Evolutionary conservation across 2,329 filamentous ascomycete genomes (phyloP).

Genomic region (Verticillium longisporum): DNA sequence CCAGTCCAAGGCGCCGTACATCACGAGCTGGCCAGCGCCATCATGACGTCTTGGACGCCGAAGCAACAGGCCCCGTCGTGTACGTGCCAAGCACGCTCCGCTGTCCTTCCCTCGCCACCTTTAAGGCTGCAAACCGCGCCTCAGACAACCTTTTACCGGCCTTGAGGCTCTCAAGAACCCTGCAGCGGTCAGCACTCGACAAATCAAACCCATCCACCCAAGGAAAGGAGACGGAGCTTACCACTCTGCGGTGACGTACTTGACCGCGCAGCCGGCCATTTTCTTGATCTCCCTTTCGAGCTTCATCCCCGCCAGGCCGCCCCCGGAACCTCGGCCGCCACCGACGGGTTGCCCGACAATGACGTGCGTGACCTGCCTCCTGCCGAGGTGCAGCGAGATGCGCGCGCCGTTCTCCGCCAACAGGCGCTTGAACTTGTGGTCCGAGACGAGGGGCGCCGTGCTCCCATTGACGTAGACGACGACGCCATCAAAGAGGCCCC

Average conservation of each 20-base stretch:
- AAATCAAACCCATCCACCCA: not conserved
- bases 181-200: constrained; percentile 20
- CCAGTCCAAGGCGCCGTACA: not conserved
- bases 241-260: constrained; percentile 79
- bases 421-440: constrained; percentile 77
- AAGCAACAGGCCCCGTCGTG: not conserved
- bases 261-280: constrained; percentile 62
- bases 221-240: constrained; percentile 24
- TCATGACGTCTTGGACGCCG: not conserved
- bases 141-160: constrained; percentile 69
- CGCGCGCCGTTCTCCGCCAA: constrained; percentile 67
- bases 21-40: not conserved
- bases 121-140: constrained; percentile 59
- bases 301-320: constrained; percentile 71
- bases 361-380: constrained; percentile 76
- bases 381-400: constrained; percentile 63
- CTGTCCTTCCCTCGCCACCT: constrained; percentile 55
- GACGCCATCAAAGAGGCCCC: constrained; percentile 60
- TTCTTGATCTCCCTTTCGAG: constrained; percentile 71
- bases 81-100: constrained; percentile 52
- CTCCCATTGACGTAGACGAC: constrained; percentile 84
- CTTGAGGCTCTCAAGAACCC: constrained; percentile 79
- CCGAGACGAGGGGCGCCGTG: constrained; percentile 72
- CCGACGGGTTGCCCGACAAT: constrained; percentile 60
- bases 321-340: constrained; percentile 52